These are phyloP conservation scores for Psilocybe cyanescens DNA, from an alignment of 768 basidiomycete genomes.

Conservation along the genomic window DNA sequence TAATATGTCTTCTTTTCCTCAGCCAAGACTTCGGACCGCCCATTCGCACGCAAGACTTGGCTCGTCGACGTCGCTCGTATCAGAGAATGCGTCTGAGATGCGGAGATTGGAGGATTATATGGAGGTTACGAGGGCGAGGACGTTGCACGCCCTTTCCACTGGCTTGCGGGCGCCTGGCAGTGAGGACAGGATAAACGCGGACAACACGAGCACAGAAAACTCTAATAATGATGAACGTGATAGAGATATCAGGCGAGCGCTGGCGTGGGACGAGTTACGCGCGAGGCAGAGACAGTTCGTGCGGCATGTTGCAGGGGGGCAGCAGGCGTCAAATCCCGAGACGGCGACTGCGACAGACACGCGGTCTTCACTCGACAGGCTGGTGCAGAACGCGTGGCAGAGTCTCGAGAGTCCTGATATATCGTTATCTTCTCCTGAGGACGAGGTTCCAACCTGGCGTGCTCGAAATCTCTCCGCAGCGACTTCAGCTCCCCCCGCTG, in stretches of 20 bases:
- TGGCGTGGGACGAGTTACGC: not conserved
- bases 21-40: conserved; percentile 2
- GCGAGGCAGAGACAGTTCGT: not conserved
- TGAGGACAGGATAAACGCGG: not conserved
- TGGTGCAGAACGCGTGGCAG: conserved; percentile 1
- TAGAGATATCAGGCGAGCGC: not conserved
- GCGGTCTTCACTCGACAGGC: not conserved
- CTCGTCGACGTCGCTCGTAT: conserved; percentile 41
- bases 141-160: not conserved
- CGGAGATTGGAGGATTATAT: conserved; percentile 40
- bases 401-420: not conserved
- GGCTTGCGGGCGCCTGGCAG: not conserved
- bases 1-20: not conserved
- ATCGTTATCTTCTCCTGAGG: not conserved
- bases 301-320: not conserved
- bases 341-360: too few relatives aligned
- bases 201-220: not conserved
- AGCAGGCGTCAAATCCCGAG: not conserved
- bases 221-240: not conserved
- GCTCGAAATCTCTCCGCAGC: not conserved
- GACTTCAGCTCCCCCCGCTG: not conserved
- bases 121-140: conserved; percentile 22
- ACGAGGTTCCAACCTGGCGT: not conserved
- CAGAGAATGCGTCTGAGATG: conserved; percentile 48
- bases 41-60: conserved; percentile 10